Conservation (phyloP, 441 rosid species). For the Brassica hybrid region DNA sequence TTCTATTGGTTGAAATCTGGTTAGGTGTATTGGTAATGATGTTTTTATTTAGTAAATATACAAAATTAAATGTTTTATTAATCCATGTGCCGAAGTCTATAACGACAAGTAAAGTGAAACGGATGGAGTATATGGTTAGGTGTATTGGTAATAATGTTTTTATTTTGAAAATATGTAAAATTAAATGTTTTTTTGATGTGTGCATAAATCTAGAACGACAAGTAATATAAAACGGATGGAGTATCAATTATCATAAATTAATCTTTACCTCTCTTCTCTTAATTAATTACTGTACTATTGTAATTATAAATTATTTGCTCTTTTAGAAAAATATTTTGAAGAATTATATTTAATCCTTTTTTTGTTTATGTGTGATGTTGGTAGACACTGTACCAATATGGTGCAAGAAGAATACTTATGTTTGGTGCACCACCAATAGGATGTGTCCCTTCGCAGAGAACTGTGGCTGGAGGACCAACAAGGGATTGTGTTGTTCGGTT, state of each 20-base stretch:
- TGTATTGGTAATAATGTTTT: too few relatives aligned
- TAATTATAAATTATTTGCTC: not conserved
- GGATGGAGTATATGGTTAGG: too few relatives aligned
- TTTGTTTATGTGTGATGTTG: not conserved
- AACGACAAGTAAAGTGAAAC: too few relatives aligned
- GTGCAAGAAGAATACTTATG: constrained; percentile 65
- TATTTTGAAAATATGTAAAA: too few relatives aligned
- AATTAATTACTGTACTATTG: not conserved
- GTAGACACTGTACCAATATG: constrained; percentile 58
- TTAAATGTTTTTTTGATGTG: too few relatives aligned
- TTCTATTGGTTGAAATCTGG: too few relatives aligned
- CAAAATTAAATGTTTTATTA: too few relatives aligned
- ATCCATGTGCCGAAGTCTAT: too few relatives aligned
- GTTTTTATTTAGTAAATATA: too few relatives aligned
- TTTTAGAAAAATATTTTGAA: not conserved
- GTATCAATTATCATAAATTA: not conserved
- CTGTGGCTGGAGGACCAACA: constrained; percentile 51
- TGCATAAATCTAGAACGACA: too few relatives aligned
- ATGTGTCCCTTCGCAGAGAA: constrained; percentile 70
- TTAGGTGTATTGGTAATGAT: too few relatives aligned
- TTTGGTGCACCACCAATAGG: constrained; percentile 74
- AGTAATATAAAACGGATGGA: too few relatives aligned
- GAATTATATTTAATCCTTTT: not conserved
- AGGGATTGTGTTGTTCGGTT: constrained; percentile 51
- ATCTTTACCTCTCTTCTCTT: not conserved